These are phyloP conservation scores for Dovyalis caffra DNA, from an alignment of 345 rosid genomes.

Conservation along the genomic window DNA sequence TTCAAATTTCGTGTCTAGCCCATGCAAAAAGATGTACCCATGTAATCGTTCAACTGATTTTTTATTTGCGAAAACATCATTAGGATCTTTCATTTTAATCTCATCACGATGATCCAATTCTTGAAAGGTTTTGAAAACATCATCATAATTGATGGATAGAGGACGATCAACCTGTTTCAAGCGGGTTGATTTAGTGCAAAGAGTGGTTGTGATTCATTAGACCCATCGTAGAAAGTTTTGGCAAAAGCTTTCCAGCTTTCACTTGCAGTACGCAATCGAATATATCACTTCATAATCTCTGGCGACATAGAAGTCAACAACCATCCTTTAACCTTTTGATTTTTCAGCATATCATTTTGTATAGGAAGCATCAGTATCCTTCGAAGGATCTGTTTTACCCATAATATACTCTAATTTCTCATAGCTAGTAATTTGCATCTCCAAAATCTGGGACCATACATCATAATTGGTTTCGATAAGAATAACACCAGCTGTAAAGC, in stretches of 20 bases:
- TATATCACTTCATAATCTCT: neutral
- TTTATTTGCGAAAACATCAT: neutral
- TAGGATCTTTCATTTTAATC: neutral
- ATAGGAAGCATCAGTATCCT: neutral
- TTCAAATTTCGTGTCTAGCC: neutral
- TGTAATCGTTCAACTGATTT: neutral
- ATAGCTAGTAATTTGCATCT: neutral
- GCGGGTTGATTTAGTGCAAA: neutral
- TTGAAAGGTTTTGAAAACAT: neutral
- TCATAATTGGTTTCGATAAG: constrained; percentile 10
- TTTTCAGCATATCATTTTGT: neutral
- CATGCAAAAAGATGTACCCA: neutral
- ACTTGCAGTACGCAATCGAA: neutral
- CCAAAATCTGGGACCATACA: neutral
- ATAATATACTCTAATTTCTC: constrained; percentile 3
- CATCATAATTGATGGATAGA: neutral
- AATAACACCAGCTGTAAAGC: neutral
- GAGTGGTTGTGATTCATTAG: neutral
- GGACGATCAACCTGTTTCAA: neutral
- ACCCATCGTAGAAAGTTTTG: neutral
- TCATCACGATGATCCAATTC: neutral
- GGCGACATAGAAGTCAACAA: neutral
- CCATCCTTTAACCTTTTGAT: neutral
- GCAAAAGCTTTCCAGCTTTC: neutral
- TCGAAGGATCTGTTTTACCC: neutral